Conservation (phyloP, 2,329 filamentous ascomycete species). For the Curvularia sp. region DNA sequence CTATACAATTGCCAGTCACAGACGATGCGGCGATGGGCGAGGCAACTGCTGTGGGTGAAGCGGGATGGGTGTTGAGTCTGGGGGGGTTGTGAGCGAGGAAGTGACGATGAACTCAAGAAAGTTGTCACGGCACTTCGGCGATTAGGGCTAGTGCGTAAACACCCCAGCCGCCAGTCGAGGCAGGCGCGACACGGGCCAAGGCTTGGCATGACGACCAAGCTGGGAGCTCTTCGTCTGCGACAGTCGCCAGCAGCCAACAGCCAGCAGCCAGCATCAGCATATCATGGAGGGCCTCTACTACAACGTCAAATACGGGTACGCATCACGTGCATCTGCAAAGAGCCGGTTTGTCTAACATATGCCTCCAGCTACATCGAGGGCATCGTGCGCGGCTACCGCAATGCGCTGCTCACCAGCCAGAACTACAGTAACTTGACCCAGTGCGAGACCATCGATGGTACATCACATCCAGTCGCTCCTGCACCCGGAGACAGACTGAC, state of each 20-base stretch:
- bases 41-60: slow-evolving; percentile 11
- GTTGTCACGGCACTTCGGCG: slow-evolving; percentile 22
- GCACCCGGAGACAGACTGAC: slow-evolving; percentile 11
- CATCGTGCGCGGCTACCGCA: slow-evolving; percentile 95
- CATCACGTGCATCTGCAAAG: slow-evolving; percentile 10
- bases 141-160: slow-evolving; percentile 18
- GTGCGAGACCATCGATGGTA: slow-evolving; percentile 97
- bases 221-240: slow-evolving; percentile 28
- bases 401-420: slow-evolving; percentile 84
- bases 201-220: slow-evolving; percentile 34
- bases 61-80: slow-evolving; percentile 11
- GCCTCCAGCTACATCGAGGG: slow-evolving; percentile 86
- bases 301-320: slow-evolving; percentile 91
- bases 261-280: slow-evolving; percentile 36
- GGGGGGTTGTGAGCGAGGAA: slow-evolving; percentile 17
- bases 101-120: slow-evolving; percentile 29
- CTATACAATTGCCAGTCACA: slow-evolving; percentile 10
- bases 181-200: slow-evolving; percentile 23
- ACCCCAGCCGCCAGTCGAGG: slow-evolving; percentile 21
- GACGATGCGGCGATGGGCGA: slow-evolving; percentile 8
- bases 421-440: slow-evolving; percentile 97
- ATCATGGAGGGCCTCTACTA: slow-evolving; percentile 91
- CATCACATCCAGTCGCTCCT: slow-evolving; percentile 31
- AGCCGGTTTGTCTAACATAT: slow-evolving; percentile 22
- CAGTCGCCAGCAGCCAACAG: slow-evolving; percentile 6